Evolutionary conservation across 345 rosid genomes (phyloP).

Genomic region (Hibiscus syriacus): DNA sequence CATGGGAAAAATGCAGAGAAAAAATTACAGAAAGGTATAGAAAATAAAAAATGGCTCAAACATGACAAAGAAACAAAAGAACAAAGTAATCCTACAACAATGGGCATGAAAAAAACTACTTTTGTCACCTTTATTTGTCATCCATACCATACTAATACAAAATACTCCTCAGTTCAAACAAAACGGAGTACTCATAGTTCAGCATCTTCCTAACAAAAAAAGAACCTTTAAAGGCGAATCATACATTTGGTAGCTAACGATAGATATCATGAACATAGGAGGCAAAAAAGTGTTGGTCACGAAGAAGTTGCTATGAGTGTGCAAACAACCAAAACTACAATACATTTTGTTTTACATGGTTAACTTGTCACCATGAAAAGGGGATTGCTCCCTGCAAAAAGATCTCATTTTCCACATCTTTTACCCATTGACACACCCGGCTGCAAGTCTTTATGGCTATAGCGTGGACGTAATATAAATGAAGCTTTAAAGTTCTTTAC

Average conservation of each 20-base stretch:
- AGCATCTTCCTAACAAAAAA: not conserved
- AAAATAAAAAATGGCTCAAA: not conserved
- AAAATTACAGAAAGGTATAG: no score
- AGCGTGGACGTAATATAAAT: slow-evolving; percentile 36
- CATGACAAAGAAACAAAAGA: not conserved
- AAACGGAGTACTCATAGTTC: not conserved
- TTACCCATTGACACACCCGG: slow-evolving; percentile 86
- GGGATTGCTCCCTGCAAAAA: slow-evolving; percentile 97
- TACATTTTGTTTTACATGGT: slow-evolving; percentile 25
- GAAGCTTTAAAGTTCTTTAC: slow-evolving; percentile 1
- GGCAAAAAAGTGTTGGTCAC: not conserved
- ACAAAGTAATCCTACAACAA: not conserved
- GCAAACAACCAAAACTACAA: slow-evolving; percentile 15
- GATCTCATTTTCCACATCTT: slow-evolving; percentile 89
- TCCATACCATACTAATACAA: not conserved
- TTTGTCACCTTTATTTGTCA: not conserved
- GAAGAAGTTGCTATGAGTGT: not conserved
- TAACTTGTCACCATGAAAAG: slow-evolving; percentile 73
- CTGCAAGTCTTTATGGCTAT: slow-evolving; percentile 90
- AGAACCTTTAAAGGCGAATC: not conserved
- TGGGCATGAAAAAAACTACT: not conserved
- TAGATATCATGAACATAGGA: not conserved
- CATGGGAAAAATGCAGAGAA: not conserved
- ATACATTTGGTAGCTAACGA: not conserved
- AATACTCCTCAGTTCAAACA: not conserved